Conservation (phyloP, 768 basidiomycete species). For the Lepiota venenata region DNA sequence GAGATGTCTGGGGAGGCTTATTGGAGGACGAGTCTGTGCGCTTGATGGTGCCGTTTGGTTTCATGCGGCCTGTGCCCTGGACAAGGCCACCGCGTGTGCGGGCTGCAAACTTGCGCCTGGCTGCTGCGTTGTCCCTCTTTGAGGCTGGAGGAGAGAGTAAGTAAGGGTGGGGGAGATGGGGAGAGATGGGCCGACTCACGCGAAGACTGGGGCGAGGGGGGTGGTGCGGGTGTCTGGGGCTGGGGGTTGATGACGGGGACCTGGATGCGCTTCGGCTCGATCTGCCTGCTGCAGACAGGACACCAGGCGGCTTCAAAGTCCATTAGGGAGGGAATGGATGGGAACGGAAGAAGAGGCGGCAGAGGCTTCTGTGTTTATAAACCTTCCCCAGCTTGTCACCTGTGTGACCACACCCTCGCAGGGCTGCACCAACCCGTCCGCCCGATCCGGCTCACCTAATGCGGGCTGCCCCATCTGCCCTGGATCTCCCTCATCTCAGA, state of each 20-base stretch:
- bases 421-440: not conserved
- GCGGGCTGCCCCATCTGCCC: slow-evolving; percentile 4
- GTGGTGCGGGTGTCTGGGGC: slow-evolving; percentile 26
- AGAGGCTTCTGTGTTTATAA: slow-evolving; percentile 25
- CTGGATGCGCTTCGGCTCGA: slow-evolving; percentile 70
- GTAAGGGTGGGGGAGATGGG: slow-evolving; percentile 2
- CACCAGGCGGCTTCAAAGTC: slow-evolving; percentile 76
- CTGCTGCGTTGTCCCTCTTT: slow-evolving; percentile 12
- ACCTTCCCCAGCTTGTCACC: slow-evolving; percentile 10
- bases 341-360: slow-evolving; percentile 10
- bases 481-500: slow-evolving; percentile 12
- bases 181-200: slow-evolving; percentile 28
- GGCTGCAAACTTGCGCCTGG: slow-evolving; percentile 30
- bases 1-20: slow-evolving; percentile 12
- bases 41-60: slow-evolving; percentile 55
- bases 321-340: slow-evolving; percentile 22
- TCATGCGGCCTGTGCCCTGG: slow-evolving; percentile 62
- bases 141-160: slow-evolving; percentile 13
- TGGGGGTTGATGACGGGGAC: slow-evolving; percentile 44
- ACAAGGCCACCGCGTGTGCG: slow-evolving; percentile 50
- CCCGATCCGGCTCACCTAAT: slow-evolving; percentile 10
- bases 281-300: slow-evolving; percentile 74
- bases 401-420: slow-evolving; percentile 1
- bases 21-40: slow-evolving; percentile 18
- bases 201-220: slow-evolving; percentile 35